Evolutionary conservation across 352 stramenopile species (phyloP), one percentile per base, ranked within the genome.

Genomic region (Globisporangium nagaii): DNA sequence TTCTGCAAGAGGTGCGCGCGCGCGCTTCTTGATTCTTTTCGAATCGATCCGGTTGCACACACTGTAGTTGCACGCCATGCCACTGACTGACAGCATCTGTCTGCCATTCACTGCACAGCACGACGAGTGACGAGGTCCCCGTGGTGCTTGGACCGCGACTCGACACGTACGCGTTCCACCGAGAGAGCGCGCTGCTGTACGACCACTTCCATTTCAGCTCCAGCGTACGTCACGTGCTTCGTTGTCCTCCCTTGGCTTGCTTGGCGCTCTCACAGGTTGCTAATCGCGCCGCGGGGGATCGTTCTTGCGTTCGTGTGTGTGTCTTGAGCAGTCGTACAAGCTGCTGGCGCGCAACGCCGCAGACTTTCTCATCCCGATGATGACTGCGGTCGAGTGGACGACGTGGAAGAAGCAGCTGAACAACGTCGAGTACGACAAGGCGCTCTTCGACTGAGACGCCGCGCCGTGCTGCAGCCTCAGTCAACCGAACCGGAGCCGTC

Each of bases 191-290:
- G 5, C 69, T 87, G 30, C 65, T 65, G 28, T 90, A 75, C 63
- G 84, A 94, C 59, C 70, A 75, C 31, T 91, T 79, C 64, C 81
- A 90, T 56, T 88, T 91, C 66, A 92, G 91, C 62, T 89, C 79
- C 24, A 84, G 70, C 46, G 81, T 91, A 81, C 45, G 70, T 66
- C 11, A 13, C 24, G 43, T 40, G 12, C 25, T 17, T 31, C 22
- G 6, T 27, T 30, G 37, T 13, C 20, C 43, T 28, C 52, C 10
- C 30, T 11, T 11, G 9, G 11, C 39, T 43, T 24, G 2, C 13
- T 53, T 30, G n/a, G 15, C 40, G 3, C 27, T 9, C 13, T 9
- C 15, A 12, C 28, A 31, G 20, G 0, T 15, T 55, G 13, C 35
- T 56, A 56, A 56, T 27, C n/a, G 22, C 22, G 24, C 10, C 36